phyloP scores from a whole-genome alignment of 176 grass and related monocot genomes.

The Areca catechu region DNA sequence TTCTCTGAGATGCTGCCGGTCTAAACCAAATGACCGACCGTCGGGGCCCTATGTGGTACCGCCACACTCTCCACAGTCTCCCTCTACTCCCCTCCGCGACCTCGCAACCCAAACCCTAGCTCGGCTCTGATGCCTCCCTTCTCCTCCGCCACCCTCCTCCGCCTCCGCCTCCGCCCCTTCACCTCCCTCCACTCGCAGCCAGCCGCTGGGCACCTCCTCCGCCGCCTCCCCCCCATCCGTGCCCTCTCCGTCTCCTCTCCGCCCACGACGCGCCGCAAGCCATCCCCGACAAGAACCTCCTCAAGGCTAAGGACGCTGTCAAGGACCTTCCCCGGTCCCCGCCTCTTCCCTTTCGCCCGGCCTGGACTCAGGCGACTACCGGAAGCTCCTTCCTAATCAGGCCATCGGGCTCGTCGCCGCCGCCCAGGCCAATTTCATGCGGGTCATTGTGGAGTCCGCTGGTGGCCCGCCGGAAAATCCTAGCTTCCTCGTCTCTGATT shows the following conservation, averaged over 20 bases:
- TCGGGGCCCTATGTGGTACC: too few species aligned
- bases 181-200: background rate
- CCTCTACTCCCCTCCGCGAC: too few species aligned
- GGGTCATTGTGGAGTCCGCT: conserved; percentile 60
- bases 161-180: conserved; percentile 4
- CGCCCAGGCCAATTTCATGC: conserved; percentile 94
- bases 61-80: too few species aligned
- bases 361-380: background rate
- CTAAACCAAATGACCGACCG: too few species aligned
- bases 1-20: too few species aligned
- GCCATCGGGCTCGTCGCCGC: conserved; percentile 69
- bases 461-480: conserved; percentile 12
- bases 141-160: conserved; percentile 8
- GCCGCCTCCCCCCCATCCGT: background rate
- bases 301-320: conserved; percentile 15
- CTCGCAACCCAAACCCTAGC: too few species aligned
- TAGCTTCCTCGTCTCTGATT: conserved; percentile 11
- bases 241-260: background rate
- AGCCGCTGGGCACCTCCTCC: background rate
- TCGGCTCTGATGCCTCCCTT: conserved; percentile 7
- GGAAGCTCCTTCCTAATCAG: conserved; percentile 51
- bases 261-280: conserved; percentile 1
- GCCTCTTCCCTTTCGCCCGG: background rate
- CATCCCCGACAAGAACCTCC: conserved; percentile 23
- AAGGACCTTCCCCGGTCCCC: conserved; percentile 2